Evolutionary conservation across 352 stramenopile species (phyloP).

Genomic region (Globisporangium recalcitrans): DNA sequence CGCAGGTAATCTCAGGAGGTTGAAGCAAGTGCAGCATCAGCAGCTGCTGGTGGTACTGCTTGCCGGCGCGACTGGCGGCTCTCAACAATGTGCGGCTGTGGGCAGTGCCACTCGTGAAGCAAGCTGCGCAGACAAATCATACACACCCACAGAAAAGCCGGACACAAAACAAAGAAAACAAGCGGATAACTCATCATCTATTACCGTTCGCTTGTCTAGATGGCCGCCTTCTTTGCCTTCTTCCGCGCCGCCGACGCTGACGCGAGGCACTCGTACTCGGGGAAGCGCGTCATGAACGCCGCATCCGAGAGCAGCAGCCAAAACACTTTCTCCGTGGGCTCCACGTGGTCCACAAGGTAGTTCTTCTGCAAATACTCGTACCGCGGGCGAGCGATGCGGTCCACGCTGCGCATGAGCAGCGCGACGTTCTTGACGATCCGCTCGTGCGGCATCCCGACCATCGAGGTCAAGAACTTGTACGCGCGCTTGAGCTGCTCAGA

Average conservation of each 20-base stretch:
- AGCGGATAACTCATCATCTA: neutral
- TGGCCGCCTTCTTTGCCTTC: neutral
- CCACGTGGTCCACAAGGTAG: neutral
- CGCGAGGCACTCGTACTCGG: constrained; percentile 17
- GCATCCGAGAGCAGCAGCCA: constrained; percentile 36
- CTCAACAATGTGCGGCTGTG: no score
- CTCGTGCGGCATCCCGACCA: constrained; percentile 28
- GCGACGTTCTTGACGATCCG: constrained; percentile 23
- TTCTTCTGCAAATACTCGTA: constrained; percentile 31
- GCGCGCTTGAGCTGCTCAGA: constrained; percentile 28
- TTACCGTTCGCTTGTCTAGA: neutral
- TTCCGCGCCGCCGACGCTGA: neutral
- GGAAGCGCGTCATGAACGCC: constrained; percentile 27
- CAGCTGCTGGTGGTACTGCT: no score
- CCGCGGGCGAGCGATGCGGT: constrained; percentile 37
- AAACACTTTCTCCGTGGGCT: constrained; percentile 14
- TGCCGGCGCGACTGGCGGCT: no score
- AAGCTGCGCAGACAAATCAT: no score
- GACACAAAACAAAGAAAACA: no score
- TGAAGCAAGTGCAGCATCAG: no score
- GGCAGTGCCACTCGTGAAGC: no score
- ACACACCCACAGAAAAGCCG: no score
- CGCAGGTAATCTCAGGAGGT: no score
- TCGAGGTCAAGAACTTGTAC: constrained; percentile 32
- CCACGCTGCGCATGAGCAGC: constrained; percentile 39